Conservation (phyloP, 805 yeast species). For the Candida nonsorbophila region DNA sequence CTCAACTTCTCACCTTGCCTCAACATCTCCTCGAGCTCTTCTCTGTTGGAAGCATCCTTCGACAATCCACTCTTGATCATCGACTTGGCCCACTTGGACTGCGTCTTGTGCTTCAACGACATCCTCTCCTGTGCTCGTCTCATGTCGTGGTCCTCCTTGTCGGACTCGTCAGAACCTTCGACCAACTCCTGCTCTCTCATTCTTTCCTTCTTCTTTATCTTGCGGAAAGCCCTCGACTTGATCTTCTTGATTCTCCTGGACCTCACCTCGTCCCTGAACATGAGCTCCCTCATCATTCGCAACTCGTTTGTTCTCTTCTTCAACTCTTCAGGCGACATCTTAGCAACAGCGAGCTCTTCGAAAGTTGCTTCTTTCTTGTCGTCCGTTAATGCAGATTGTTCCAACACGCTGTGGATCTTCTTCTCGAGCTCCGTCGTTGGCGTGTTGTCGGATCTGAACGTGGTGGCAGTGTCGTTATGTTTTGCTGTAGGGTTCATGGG, state of each 20-base stretch:
- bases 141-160: slow-evolving; percentile 59
- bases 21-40: slow-evolving; percentile 91
- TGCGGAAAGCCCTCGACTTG: slow-evolving; percentile 84
- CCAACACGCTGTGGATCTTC: slow-evolving; percentile 55
- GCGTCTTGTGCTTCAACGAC: slow-evolving; percentile 84
- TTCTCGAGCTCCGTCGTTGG: slow-evolving; percentile 61
- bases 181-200: slow-evolving; percentile 64
- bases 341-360: slow-evolving; percentile 81
- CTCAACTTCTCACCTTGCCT: slow-evolving; percentile 78
- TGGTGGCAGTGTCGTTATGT: slow-evolving; percentile 43
- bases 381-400: slow-evolving; percentile 62
- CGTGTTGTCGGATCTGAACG: slow-evolving; percentile 41
- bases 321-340: slow-evolving; percentile 75
- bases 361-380: slow-evolving; percentile 77
- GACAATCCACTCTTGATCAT: slow-evolving; percentile 87
- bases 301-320: slow-evolving; percentile 72
- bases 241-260: slow-evolving; percentile 91
- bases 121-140: slow-evolving; percentile 88
- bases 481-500: slow-evolving; percentile 54
- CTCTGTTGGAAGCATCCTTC: slow-evolving; percentile 78
- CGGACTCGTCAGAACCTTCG: slow-evolving; percentile 50
- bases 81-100: slow-evolving; percentile 84
- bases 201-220: slow-evolving; percentile 80
- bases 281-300: slow-evolving; percentile 87
- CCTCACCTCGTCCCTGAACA: slow-evolving; percentile 92